phyloP scores from a whole-genome alignment of 495 filamentous ascomycete species.

The Cenococcum geophilum region DNA sequence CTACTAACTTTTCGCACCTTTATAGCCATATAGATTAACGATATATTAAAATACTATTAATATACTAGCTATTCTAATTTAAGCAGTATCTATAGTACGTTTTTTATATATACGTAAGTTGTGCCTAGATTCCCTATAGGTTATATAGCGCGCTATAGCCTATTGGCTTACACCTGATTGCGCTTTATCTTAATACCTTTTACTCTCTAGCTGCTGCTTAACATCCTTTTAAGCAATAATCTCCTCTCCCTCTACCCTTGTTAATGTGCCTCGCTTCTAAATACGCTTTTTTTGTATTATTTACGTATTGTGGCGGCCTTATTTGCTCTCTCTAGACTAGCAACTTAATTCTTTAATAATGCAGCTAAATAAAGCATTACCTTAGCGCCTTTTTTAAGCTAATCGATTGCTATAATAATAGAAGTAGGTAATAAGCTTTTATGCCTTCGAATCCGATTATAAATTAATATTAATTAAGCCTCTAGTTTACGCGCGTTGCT shows the following conservation, averaged over 20 bases:
- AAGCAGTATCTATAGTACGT: too few species aligned
- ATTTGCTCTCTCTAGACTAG: slow-evolving; percentile 6
- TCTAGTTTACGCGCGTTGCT: too few species aligned
- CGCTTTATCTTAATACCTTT: neutral
- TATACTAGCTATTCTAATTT: neutral
- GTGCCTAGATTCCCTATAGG: neutral
- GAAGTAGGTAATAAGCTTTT: neutral
- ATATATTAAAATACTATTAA: neutral
- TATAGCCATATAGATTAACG: neutral
- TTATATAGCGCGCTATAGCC: neutral
- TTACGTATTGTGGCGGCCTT: slow-evolving; percentile 5
- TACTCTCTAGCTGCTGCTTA: neutral
- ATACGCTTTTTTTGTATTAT: slow-evolving; percentile 8
- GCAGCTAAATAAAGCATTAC: neutral
- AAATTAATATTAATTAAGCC: slow-evolving; percentile 3
- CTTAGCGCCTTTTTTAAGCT: neutral
- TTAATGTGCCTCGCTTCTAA: slow-evolving; percentile 3
- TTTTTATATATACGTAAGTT: too few species aligned
- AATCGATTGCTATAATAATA: neutral
- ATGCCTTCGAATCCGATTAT: slow-evolving; percentile 2
- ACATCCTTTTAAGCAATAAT: too few species aligned
- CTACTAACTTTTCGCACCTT: neutral
- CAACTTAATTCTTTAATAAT: neutral
- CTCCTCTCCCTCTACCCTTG: too few species aligned
- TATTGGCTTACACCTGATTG: slow-evolving; percentile 1